A percentile compares a stretch with the other conserved stretches of the same genome.
These are phyloP conservation scores for Hyaloscypha variabilis DNA, from an alignment of 495 filamentous ascomycete genomes.

Conservation along the genomic window DNA sequence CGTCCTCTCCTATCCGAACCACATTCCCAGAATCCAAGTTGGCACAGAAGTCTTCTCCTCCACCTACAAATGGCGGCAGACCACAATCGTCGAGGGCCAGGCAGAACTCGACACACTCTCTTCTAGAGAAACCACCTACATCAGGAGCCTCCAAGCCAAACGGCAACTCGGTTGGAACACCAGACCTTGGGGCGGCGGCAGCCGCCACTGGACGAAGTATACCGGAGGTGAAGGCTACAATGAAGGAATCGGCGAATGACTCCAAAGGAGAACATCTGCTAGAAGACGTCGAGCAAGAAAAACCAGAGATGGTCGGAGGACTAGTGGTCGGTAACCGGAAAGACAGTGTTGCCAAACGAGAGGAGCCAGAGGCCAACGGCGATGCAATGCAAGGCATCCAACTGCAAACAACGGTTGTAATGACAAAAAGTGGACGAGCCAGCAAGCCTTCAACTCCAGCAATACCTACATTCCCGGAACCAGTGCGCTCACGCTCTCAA, in stretches of 20 bases:
- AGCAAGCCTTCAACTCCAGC: constrained; percentile 68
- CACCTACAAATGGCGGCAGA: constrained; percentile 43
- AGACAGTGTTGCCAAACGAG: constrained; percentile 27
- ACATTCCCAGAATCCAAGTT: constrained; percentile 58
- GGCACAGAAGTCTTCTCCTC: constrained; percentile 43
- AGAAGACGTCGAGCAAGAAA: constrained; percentile 27
- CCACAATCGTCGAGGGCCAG: constrained; percentile 69
- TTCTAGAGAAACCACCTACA: constrained; percentile 54
- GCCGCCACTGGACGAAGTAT: constrained; percentile 31
- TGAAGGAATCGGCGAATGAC: constrained; percentile 37
- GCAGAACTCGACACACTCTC: constrained; percentile 64
- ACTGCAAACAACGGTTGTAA: constrained; percentile 30
- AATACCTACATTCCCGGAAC: constrained; percentile 51
- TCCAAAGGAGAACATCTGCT: constrained; percentile 30
- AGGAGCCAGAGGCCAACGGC: constrained; percentile 32
- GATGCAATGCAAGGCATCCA: constrained; percentile 23
- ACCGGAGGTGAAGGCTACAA: constrained; percentile 37
- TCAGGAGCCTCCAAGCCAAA: constrained; percentile 59
- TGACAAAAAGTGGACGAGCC: constrained; percentile 57
- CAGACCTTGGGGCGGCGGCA: constrained; percentile 37
- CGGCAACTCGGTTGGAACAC: constrained; percentile 34
- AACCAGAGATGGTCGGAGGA: constrained; percentile 21
- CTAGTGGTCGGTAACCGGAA: constrained; percentile 25
- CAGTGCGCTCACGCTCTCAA: constrained; percentile 40
- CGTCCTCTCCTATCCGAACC: constrained; percentile 71